These are phyloP conservation scores for Filosporella fistucella DNA, from an alignment of 495 filamentous ascomycete species.

Conservation along the genomic window DNA sequence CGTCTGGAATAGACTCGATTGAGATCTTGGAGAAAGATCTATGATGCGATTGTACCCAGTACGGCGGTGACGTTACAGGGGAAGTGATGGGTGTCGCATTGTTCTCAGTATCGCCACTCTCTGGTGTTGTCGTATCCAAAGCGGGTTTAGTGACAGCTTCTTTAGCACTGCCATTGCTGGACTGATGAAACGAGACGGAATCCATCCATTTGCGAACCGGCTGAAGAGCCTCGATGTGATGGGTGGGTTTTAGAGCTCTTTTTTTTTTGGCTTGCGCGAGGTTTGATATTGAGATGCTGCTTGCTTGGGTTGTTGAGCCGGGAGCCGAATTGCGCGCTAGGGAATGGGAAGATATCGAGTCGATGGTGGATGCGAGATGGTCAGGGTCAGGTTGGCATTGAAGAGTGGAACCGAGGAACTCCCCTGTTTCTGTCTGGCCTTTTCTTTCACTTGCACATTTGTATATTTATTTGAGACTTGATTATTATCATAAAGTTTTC, in stretches of 20 bases:
- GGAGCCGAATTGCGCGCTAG: too few relatives aligned
- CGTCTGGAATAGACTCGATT: conserved; percentile 36
- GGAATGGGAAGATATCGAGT: too few relatives aligned
- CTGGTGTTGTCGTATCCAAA: conserved; percentile 8
- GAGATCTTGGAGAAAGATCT: conserved; percentile 36
- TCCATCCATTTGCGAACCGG: conserved; percentile 25
- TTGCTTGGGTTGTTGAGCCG: too few relatives aligned
- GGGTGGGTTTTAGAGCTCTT: too few relatives aligned
- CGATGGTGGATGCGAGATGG: too few relatives aligned
- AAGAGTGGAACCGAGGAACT: too few relatives aligned
- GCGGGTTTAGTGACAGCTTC: background rate
- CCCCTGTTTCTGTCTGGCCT: too few relatives aligned
- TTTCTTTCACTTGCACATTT: too few relatives aligned
- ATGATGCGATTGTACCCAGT: conserved; percentile 29
- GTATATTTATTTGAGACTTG: too few relatives aligned
- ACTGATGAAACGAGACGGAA: conserved; percentile 8
- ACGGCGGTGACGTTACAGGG: conserved; percentile 26
- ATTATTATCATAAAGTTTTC: too few relatives aligned
- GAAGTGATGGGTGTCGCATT: conserved; percentile 12
- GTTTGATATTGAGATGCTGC: conserved; percentile 15
- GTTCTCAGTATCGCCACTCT: background rate
- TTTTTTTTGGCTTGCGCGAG: background rate
- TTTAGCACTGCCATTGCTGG: conserved; percentile 12
- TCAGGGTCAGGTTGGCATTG: too few relatives aligned
- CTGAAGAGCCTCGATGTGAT: too few relatives aligned